phyloP scores from a whole-genome alignment of 2,329 filamentous ascomycete species.

The Ustulina deusta region DNA sequence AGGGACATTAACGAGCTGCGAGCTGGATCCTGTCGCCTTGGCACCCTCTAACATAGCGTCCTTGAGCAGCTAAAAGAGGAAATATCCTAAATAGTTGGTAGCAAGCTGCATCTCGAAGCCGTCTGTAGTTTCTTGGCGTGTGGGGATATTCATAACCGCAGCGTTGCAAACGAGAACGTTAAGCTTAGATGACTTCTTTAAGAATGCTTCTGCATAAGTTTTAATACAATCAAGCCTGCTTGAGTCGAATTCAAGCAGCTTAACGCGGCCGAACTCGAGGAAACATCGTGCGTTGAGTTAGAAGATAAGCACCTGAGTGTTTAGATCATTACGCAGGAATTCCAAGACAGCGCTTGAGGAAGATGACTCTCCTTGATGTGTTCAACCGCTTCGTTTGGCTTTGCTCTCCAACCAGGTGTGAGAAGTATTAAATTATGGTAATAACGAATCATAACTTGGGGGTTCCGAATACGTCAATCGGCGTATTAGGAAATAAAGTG shows the following conservation, averaged over 20 bases:
- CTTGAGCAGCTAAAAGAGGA: constrained; percentile 22
- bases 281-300: no score
- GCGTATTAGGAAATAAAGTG: no score
- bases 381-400: no score
- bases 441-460: no score
- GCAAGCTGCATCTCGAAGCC: constrained; percentile 29
- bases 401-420: no score
- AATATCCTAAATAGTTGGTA: constrained; percentile 21
- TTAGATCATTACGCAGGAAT: no score
- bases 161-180: constrained; percentile 49
- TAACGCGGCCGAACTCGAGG: constrained; percentile 21
- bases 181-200: constrained; percentile 33
- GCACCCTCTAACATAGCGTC: neutral
- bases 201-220: constrained; percentile 29
- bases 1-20: constrained; percentile 23
- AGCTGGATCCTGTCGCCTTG: neutral
- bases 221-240: constrained; percentile 2
- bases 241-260: constrained; percentile 19
- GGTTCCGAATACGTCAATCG: no score
- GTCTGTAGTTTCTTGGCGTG: constrained; percentile 11
- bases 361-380: no score
- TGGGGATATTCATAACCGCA: constrained; percentile 13
- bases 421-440: no score
- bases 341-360: no score
- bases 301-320: no score